Evolutionary conservation across 2,329 filamentous ascomycete species (phyloP), one percentile per base, ranked within the genome.

Genomic region (Fulvia fulva): DNA sequence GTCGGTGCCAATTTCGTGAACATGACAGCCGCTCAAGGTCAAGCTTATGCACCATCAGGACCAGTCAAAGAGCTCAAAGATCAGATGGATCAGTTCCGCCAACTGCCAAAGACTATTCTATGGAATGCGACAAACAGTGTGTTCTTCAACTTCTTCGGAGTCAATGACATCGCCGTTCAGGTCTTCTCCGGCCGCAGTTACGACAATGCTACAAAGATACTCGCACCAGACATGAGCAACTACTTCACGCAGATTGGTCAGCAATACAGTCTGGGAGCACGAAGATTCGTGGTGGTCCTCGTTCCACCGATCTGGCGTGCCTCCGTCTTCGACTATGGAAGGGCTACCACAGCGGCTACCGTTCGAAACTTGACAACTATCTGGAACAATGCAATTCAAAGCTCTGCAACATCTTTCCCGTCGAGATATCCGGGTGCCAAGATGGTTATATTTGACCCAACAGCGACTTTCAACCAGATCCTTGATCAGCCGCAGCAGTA

Each of bases 121-220:
- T 61, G 59, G 59, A 58, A 55, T 16, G n/a, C 28, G 22, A 50
- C 47, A 3, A 61, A 61, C 11, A 61, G 55, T 50, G 26, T 61
- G 8, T 58, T 58, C 44, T 53, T 61, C 43, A 53, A 41, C 53
- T 56, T 19, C 16, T 58, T 61, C 34, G 59, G 59, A 1, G 46
- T 61, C 43, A 61, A 61, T 19, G 59, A 61, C 50, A 43, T 61
- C 11, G 43, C 55, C 1, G 25, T 61, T 5, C 59, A 61, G 9
- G 26, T 50, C 1, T 53, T 28, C 22, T 25, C 28, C 7, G 52
- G 52, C 0, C 5, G 59, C 16, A 47, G 46, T 28, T 28, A 21
- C 6, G 41, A 19, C n/a, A 23, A 19, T 2, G 37, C 34, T 21
- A 51, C 37, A 22, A 22, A 16, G 8, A 37, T 53, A 2, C 25